Conservation (phyloP, 2,329 filamentous ascomycete species). For the Colletotrichum sp. region DNA sequence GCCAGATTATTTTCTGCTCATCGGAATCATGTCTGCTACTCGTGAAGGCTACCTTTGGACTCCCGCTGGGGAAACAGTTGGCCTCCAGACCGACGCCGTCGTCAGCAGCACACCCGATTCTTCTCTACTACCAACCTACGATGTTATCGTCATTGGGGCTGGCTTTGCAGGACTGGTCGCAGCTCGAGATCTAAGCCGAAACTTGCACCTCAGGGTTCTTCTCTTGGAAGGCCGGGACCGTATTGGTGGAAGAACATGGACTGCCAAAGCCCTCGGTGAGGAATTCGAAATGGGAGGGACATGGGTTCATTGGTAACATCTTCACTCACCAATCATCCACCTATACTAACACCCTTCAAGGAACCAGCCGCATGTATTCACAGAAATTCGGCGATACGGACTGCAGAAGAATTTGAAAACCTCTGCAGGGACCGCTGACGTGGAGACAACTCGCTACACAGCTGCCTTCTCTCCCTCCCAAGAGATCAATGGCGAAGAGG, state of each 20-base stretch:
- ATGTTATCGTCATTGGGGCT: background rate
- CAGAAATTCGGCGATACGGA: background rate
- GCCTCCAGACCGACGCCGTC: background rate
- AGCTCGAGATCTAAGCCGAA: background rate
- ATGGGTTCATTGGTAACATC: background rate
- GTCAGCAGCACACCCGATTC: background rate
- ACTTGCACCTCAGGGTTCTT: background rate
- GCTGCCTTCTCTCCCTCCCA: background rate
- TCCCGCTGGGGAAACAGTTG: accelerated
- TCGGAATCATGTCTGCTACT: background rate
- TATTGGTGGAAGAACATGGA: background rate
- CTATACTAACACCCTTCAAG: background rate
- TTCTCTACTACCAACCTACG: background rate
- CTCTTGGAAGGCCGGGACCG: background rate
- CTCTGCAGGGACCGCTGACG: background rate
- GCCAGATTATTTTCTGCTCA: background rate
- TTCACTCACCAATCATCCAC: accelerated
- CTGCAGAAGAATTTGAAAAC: background rate
- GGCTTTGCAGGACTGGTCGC: background rate
- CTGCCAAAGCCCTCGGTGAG: background rate
- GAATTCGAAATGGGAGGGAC: background rate
- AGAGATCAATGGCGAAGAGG: background rate
- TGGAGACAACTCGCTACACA: background rate
- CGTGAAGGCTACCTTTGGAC: background rate
- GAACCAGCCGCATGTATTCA: background rate